Percentiles rank a stretch among this genome's conserved stretches.
phyloP scores from a whole-genome alignment of 441 rosid genomes.

The Rhodomyrtus psidioides region DNA sequence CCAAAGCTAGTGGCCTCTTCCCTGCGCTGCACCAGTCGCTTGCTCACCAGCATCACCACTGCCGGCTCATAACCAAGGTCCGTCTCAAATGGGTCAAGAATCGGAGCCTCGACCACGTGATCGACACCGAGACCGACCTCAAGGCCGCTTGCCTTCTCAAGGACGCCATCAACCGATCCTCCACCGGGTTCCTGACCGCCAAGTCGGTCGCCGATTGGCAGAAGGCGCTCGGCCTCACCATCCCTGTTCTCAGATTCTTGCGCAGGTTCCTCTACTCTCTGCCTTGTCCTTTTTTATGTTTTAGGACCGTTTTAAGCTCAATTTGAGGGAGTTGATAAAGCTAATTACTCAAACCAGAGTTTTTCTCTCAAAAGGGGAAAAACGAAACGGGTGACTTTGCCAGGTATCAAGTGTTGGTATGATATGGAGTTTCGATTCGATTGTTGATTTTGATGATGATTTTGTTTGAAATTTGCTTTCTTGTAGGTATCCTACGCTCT shows the following conservation, averaged over 20 bases:
- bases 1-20: slow-evolving; percentile 14
- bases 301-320: background rate
- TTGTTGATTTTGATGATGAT: background rate
- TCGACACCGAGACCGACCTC: slow-evolving; percentile 81
- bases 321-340: background rate
- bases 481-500: slow-evolving; percentile 84
- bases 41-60: slow-evolving; percentile 30
- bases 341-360: background rate
- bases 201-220: slow-evolving; percentile 89
- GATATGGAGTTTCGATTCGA: background rate
- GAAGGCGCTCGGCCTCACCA: slow-evolving; percentile 87
- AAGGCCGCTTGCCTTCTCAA: slow-evolving; percentile 88
- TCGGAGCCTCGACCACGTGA: slow-evolving; percentile 73
- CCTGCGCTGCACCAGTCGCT: slow-evolving; percentile 2
- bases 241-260: slow-evolving; percentile 85
- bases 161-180: slow-evolving; percentile 84
- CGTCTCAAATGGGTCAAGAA: slow-evolving; percentile 94
- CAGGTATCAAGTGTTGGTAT: background rate
- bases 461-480: background rate
- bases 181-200: slow-evolving; percentile 83
- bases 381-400: background rate
- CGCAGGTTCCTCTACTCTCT: slow-evolving; percentile 46
- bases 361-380: background rate
- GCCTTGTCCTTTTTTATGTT: background rate
- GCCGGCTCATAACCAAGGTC: slow-evolving; percentile 53